Evolutionary conservation across 2,329 filamentous ascomycete species (phyloP).

Genomic region (Talaromyces funiculosus): DNA sequence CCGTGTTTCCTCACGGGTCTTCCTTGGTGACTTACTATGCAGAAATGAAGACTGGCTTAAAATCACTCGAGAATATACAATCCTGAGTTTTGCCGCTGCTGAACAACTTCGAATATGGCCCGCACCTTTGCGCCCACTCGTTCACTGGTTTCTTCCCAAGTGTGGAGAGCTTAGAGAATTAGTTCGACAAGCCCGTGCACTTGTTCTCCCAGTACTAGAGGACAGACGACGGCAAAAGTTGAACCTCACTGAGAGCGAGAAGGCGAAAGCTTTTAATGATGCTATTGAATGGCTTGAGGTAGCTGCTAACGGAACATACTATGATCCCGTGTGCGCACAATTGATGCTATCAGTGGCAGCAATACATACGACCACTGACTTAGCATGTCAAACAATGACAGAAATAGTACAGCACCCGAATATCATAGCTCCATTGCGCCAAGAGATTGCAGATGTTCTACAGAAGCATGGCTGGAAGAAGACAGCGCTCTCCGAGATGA

Average conservation of each 20-base stretch:
- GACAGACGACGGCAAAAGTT: not conserved
- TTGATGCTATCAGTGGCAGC: not conserved
- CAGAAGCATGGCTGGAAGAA: slow-evolving; percentile 6
- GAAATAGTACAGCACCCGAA: not conserved
- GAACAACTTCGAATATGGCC: slow-evolving; percentile 36
- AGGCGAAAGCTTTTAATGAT: not conserved
- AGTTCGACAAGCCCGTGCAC: slow-evolving; percentile 38
- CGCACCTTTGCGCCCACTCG: slow-evolving; percentile 29
- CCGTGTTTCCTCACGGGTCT: slow-evolving; percentile 12
- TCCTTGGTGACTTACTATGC: slow-evolving; percentile 13
- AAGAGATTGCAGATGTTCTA: not conserved
- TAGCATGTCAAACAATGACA: not conserved
- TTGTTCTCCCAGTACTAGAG: not conserved
- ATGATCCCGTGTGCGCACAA: not conserved
- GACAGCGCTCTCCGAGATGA: slow-evolving; percentile 11
- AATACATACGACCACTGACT: slow-evolving; percentile 11
- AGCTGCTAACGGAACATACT: not conserved
- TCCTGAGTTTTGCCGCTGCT: slow-evolving; percentile 12
- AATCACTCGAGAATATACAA: slow-evolving; percentile 6
- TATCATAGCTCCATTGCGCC: slow-evolving; percentile 32
- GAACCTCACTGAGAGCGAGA: not conserved
- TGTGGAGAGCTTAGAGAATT: slow-evolving; percentile 28
- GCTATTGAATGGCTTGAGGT: not conserved
- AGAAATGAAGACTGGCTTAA: slow-evolving; percentile 11
- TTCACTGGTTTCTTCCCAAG: slow-evolving; percentile 37